Percentiles rank a stretch among this genome's conserved stretches.
Conservation (phyloP, 2,329 filamentous ascomycete genomes). For the Pestalotiopsis sp. region DNA sequence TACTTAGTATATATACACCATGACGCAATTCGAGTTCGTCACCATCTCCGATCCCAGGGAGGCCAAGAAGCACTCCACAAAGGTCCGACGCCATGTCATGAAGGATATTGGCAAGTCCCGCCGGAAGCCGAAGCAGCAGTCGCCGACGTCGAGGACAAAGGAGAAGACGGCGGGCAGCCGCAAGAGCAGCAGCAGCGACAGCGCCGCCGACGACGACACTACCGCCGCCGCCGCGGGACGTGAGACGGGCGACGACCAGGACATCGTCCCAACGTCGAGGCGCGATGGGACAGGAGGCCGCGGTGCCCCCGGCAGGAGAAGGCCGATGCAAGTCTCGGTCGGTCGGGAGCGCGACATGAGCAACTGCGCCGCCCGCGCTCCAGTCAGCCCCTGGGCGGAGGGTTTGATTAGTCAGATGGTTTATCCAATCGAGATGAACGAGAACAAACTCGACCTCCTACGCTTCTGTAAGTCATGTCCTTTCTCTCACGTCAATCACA, state of each 20-base stretch:
- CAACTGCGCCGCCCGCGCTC: background rate
- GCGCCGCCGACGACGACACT: background rate
- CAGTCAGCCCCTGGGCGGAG: constrained; percentile 13
- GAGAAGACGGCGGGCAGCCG: constrained; percentile 16
- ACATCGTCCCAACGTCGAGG: too few relatives aligned
- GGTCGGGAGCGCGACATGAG: constrained; percentile 17
- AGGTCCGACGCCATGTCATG: constrained; percentile 33
- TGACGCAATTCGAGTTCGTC: constrained; percentile 31
- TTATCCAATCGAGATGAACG: constrained; percentile 29
- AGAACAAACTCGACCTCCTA: constrained; percentile 22
- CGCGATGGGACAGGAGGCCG: too few relatives aligned
- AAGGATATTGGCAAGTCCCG: constrained; percentile 32
- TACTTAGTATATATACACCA: background rate
- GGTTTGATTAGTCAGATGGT: constrained; percentile 19
- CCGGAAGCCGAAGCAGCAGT: constrained; percentile 20
- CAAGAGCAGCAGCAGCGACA: background rate
- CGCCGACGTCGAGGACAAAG: constrained; percentile 15
- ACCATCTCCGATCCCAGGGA: constrained; percentile 26
- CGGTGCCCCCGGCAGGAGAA: background rate
- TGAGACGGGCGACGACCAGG: too few relatives aligned
- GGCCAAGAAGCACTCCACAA: constrained; percentile 29
- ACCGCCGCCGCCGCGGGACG: too few relatives aligned
- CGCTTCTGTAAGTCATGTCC: constrained; percentile 22
- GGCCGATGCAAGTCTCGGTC: constrained; percentile 1
- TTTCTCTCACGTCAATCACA: background rate